phyloP scores from a whole-genome alignment of 768 basidiomycete species.

The Symmetrospora coprosmae region DNA sequence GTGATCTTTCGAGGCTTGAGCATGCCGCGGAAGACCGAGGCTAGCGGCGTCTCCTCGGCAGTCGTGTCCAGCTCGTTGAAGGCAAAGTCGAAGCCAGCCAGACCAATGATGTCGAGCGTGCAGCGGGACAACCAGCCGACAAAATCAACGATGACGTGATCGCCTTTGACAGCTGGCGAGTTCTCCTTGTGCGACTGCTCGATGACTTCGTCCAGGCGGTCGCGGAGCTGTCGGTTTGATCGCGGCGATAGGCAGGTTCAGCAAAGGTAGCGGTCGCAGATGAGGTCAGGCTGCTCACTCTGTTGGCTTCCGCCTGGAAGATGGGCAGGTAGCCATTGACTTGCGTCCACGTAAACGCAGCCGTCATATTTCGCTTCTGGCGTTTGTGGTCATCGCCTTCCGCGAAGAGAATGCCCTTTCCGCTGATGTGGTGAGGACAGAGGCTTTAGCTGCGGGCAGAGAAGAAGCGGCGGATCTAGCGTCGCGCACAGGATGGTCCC shows the following conservation, averaged over 20 bases:
- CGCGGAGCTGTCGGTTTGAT: too few relatives aligned
- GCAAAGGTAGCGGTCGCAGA: too few relatives aligned
- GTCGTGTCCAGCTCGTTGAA: slow-evolving; percentile 21
- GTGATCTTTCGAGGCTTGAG: not conserved
- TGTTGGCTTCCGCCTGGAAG: slow-evolving; percentile 25
- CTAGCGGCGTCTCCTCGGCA: slow-evolving; percentile 8
- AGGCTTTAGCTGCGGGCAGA: too few relatives aligned
- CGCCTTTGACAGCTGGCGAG: not conserved
- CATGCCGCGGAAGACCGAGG: slow-evolving; percentile 25
- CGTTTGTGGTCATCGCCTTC: slow-evolving; percentile 28
- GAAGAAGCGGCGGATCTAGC: too few relatives aligned
- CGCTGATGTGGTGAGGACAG: too few relatives aligned
- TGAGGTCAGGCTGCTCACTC: not conserved
- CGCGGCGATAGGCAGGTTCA: too few relatives aligned
- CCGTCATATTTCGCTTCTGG: slow-evolving; percentile 26
- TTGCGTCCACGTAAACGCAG: slow-evolving; percentile 21
- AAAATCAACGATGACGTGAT: slow-evolving; percentile 33
- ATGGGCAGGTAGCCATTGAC: slow-evolving; percentile 23
- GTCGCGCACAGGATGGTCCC: slow-evolving; percentile 25
- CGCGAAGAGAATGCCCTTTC: slow-evolving; percentile 28
- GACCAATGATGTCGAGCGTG: slow-evolving; percentile 33
- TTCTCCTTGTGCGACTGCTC: not conserved
- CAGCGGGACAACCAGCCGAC: slow-evolving; percentile 34
- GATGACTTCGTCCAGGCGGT: not conserved
- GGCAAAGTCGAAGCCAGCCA: slow-evolving; percentile 26